phyloP scores from a whole-genome alignment of 805 yeast species.

The Schwanniomyces pseudopolymorphus region DNA sequence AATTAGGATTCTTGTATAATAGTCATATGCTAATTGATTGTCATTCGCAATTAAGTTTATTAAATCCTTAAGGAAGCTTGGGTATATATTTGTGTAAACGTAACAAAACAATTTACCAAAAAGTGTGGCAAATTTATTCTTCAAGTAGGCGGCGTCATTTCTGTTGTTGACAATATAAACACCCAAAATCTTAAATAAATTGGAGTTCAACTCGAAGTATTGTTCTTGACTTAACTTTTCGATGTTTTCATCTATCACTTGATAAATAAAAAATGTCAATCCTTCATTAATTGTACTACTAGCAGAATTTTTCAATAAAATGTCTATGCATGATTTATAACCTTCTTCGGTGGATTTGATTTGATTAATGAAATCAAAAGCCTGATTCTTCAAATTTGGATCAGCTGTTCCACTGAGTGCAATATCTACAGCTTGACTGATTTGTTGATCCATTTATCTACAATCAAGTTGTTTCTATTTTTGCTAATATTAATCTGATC shows the following conservation, averaged over 20 bases:
- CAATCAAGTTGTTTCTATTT: conserved; percentile 3
- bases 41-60: conserved; percentile 18
- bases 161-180: conserved; percentile 12
- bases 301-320: conserved; percentile 32
- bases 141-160: conserved; percentile 31
- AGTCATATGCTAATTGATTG: conserved; percentile 52
- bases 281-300: conserved; percentile 42
- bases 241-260: conserved; percentile 63
- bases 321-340: conserved; percentile 52
- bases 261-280: conserved; percentile 65
- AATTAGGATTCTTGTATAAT: conserved; percentile 69
- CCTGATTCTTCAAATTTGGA: conserved; percentile 54
- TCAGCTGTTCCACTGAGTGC: conserved; percentile 74
- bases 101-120: conserved; percentile 35
- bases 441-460: conserved; percentile 51
- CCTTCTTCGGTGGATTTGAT: conserved; percentile 55
- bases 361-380: conserved; percentile 52
- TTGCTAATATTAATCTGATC: conserved; percentile 1
- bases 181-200: conserved; percentile 47
- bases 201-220: conserved; percentile 44
- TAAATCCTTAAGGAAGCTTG: conserved; percentile 33
- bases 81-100: conserved; percentile 32
- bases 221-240: conserved; percentile 46
- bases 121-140: conserved; percentile 36
- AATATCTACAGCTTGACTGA: conserved; percentile 83